Conservation (phyloP, 176 grass and related monocot species). For the bread wheat (Triticum aestivum) region DNA sequence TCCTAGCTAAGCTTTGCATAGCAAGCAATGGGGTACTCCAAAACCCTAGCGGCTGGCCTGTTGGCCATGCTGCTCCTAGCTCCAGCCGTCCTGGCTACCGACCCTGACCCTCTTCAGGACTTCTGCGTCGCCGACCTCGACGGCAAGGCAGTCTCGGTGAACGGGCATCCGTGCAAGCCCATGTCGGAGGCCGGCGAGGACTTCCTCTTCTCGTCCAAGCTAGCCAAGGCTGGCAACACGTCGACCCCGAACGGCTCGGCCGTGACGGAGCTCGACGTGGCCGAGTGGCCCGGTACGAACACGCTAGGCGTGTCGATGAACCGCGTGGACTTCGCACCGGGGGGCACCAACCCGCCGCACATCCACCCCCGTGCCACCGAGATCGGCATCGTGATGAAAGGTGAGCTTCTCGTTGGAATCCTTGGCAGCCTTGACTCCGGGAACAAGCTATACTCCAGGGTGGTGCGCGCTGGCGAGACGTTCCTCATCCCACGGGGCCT, state of each 20-base stretch:
- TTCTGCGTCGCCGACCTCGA: slow-evolving; percentile 40
- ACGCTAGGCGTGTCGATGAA: slow-evolving; percentile 75
- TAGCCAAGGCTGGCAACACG: slow-evolving; percentile 28
- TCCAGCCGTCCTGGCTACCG: background rate
- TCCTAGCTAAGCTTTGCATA: too few relatives aligned
- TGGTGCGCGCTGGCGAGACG: slow-evolving; percentile 43
- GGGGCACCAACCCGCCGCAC: slow-evolving; percentile 66
- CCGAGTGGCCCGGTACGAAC: slow-evolving; percentile 58
- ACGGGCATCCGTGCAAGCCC: slow-evolving; percentile 49
- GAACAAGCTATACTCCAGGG: slow-evolving; percentile 42
- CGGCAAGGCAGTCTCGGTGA: background rate
- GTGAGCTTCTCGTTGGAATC: slow-evolving; percentile 50
- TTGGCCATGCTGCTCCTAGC: background rate
- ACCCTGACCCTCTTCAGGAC: slow-evolving; percentile 47
- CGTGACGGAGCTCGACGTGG: slow-evolving; percentile 41
- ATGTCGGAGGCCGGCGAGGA: slow-evolving; percentile 1
- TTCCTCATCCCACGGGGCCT: slow-evolving; percentile 60
- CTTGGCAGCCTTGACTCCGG: slow-evolving; percentile 36
- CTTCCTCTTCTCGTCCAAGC: slow-evolving; percentile 47
- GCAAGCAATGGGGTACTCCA: background rate
- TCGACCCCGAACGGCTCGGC: slow-evolving; percentile 38
- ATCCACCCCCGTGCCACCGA: slow-evolving; percentile 57
- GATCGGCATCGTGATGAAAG: slow-evolving; percentile 33
- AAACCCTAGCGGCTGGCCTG: background rate
- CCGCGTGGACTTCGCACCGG: slow-evolving; percentile 61